phyloP scores from a whole-genome alignment of 2,329 filamentous ascomycete genomes.

The Nemania sp. region DNA sequence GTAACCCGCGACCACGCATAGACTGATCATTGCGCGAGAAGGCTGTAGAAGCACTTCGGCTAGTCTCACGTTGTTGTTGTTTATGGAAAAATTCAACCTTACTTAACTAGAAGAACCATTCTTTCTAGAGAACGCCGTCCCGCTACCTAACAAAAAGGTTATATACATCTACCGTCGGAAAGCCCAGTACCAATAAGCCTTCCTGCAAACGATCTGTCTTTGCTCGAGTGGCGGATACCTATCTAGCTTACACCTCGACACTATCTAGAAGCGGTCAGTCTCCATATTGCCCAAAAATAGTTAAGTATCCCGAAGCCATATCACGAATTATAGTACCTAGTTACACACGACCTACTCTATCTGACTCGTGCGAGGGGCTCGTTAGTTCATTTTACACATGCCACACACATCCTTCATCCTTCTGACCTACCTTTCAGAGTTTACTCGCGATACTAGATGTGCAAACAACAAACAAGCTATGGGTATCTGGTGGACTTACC shows the following conservation, averaged over 20 bases:
- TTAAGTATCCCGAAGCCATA: conserved; percentile 27
- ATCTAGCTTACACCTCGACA: no score
- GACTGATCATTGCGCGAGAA: not conserved
- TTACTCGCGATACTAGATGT: not conserved
- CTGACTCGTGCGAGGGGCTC: not conserved
- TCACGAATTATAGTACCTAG: not conserved
- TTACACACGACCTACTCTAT: not conserved
- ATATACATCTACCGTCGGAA: conserved; percentile 3
- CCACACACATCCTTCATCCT: conserved; percentile 4
- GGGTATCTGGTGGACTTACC: not conserved
- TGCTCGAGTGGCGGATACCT: not conserved
- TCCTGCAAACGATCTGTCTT: conserved; percentile 3
- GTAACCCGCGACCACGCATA: not conserved
- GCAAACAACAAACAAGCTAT: not conserved
- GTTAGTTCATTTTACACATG: not conserved
- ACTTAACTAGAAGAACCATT: not conserved
- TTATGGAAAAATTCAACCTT: not conserved
- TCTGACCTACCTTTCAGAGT: conserved; percentile 5
- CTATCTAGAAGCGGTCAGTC: conserved; percentile 5
- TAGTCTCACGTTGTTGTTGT: not conserved
- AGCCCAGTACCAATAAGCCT: not conserved
- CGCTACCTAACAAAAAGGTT: not conserved
- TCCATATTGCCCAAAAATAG: conserved; percentile 9
- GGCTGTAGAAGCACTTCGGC: not conserved
- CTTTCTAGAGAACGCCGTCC: not conserved